Conservation (phyloP, 495 filamentous ascomycete genomes). For the Cercophora sp. region DNA sequence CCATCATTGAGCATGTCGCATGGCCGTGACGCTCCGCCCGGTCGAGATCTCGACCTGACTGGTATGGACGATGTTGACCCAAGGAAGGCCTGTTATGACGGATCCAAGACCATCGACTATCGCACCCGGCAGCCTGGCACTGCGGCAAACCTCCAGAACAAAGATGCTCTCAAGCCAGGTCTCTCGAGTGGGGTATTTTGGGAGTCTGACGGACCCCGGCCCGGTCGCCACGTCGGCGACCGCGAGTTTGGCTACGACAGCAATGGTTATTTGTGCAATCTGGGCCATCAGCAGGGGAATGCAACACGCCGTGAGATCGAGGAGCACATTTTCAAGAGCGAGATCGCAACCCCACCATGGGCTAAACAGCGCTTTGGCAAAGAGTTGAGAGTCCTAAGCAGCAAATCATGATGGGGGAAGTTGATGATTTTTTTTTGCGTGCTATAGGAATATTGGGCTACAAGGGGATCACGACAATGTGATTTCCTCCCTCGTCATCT, state of each 20-base stretch:
- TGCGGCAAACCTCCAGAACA: background rate
- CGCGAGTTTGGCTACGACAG: background rate
- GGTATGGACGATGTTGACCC: background rate
- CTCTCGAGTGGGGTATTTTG: background rate
- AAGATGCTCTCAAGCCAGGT: background rate
- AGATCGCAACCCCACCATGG: background rate
- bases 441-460: background rate
- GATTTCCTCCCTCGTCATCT: background rate
- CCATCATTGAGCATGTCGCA: background rate
- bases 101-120: background rate
- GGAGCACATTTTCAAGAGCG: conserved; percentile 2
- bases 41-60: background rate
- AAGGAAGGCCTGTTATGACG: background rate
- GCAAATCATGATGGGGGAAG: background rate
- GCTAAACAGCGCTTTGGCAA: background rate
- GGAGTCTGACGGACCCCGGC: background rate
- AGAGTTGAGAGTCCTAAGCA: background rate
- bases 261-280: background rate
- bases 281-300: background rate
- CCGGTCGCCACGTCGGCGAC: background rate
- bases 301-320: background rate
- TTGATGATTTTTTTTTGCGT: background rate
- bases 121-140: background rate
- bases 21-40: background rate
- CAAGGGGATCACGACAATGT: background rate